phyloP scores from a whole-genome alignment of 495 filamentous ascomycete genomes.

The Chaetomium cochliodes region DNA sequence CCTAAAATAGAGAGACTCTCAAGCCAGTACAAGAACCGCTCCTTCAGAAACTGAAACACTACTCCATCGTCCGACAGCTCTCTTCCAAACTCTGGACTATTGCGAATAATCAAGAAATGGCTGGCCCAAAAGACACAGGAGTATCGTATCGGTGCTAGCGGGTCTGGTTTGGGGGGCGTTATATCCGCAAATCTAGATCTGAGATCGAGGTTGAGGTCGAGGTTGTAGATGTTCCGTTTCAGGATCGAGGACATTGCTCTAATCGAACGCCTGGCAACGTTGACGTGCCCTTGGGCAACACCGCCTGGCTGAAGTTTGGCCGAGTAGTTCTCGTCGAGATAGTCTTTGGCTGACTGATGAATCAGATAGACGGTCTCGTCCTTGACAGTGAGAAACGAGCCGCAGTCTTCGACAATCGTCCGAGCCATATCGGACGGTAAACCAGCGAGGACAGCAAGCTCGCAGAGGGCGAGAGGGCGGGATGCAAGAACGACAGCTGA shows the following conservation, averaged over 20 bases:
- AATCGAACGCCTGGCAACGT: slow-evolving; percentile 33
- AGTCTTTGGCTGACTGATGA: slow-evolving; percentile 48
- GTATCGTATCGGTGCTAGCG: slow-evolving; percentile 34
- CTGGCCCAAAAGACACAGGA: slow-evolving; percentile 39
- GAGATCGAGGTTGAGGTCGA: slow-evolving; percentile 14
- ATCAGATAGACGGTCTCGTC: slow-evolving; percentile 38
- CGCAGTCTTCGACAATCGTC: slow-evolving; percentile 29
- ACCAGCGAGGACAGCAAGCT: slow-evolving; percentile 29
- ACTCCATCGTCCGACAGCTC: slow-evolving; percentile 19
- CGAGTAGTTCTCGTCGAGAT: slow-evolving; percentile 28
- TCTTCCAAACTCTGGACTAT: neutral
- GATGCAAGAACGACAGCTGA: slow-evolving; percentile 24
- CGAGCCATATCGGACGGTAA: slow-evolving; percentile 12
- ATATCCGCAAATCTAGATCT: too few relatives aligned
- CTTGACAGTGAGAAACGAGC: slow-evolving; percentile 37
- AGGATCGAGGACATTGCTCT: slow-evolving; percentile 26
- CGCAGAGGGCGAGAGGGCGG: slow-evolving; percentile 32
- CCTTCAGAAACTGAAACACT: slow-evolving; percentile 25
- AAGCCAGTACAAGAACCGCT: slow-evolving; percentile 34
- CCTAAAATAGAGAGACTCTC: slow-evolving; percentile 25
- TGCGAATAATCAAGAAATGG: slow-evolving; percentile 25
- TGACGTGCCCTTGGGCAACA: slow-evolving; percentile 25
- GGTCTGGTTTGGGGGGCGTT: slow-evolving; percentile 28
- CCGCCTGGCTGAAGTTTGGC: slow-evolving; percentile 4
- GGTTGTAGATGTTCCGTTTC: slow-evolving; percentile 27